phyloP scores from a whole-genome alignment of 352 stramenopile genomes.

The Pythium myriotylum region DNA sequence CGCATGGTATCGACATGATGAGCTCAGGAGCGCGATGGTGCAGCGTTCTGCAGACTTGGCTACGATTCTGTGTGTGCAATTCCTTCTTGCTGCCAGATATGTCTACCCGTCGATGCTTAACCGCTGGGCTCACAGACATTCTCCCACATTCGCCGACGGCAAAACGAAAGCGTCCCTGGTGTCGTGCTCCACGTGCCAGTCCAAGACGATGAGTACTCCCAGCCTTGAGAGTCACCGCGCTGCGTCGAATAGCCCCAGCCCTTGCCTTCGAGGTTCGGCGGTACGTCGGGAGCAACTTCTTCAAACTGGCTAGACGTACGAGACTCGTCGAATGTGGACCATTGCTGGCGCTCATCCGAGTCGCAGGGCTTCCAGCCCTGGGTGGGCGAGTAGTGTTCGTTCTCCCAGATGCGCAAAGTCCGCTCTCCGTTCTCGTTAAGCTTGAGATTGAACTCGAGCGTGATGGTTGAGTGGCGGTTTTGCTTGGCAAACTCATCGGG shows the following conservation, averaged over 20 bases:
- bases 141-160: constrained; percentile 68
- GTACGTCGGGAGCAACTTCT: constrained; percentile 58
- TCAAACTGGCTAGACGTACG: constrained; percentile 69
- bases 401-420: constrained; percentile 69
- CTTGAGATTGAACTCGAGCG: constrained; percentile 48
- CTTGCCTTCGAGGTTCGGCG: constrained; percentile 47
- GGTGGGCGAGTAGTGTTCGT: constrained; percentile 52
- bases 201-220: constrained; percentile 69
- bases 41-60: too few species aligned
- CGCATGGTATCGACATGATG: too few species aligned
- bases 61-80: too few species aligned
- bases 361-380: constrained; percentile 49
- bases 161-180: constrained; percentile 36
- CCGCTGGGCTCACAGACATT: constrained; percentile 50
- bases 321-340: constrained; percentile 58
- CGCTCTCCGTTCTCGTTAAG: constrained; percentile 58
- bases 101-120: neutral
- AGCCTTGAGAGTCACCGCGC: constrained; percentile 68
- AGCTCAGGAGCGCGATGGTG: too few species aligned
- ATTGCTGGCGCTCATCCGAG: constrained; percentile 56
- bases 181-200: constrained; percentile 55
- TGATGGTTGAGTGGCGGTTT: constrained; percentile 36
- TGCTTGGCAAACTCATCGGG: constrained; percentile 42
- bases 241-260: constrained; percentile 71
- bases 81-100: too few species aligned